A percentile compares a stretch with the other conserved stretches of the same genome.
Evolutionary conservation across 345 rosid genomes (phyloP).

Genomic region (Pistacia integerrima): DNA sequence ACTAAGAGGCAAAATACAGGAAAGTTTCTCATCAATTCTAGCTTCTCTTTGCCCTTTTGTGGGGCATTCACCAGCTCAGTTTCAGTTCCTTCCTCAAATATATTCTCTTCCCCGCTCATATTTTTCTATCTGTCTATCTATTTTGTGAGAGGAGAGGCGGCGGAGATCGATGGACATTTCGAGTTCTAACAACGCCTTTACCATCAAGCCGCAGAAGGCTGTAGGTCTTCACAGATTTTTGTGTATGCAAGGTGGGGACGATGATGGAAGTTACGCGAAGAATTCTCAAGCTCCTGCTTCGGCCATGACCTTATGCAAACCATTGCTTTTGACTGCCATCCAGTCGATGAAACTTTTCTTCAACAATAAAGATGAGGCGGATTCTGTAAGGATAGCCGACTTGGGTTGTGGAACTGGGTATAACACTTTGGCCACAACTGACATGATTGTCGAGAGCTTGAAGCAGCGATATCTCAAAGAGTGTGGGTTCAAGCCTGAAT

Average conservation of each 20-base stretch:
- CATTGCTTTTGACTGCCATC: slow-evolving; percentile 50
- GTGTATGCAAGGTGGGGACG: slow-evolving; percentile 67
- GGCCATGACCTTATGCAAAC: slow-evolving; percentile 52
- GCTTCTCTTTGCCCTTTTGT: slow-evolving; percentile 6
- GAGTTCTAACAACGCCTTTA: slow-evolving; percentile 3
- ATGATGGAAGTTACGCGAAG: slow-evolving; percentile 55
- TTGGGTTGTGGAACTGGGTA: slow-evolving; percentile 65
- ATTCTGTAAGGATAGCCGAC: slow-evolving; percentile 47
- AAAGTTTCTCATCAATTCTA: not conserved
- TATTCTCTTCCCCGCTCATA: not conserved
- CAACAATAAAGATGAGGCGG: slow-evolving; percentile 2
- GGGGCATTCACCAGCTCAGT: not conserved
- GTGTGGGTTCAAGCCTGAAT: slow-evolving; percentile 48
- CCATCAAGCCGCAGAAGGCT: not conserved
- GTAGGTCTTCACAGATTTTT: slow-evolving; percentile 46
- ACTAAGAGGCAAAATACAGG: not conserved
- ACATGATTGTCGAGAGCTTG: slow-evolving; percentile 47
- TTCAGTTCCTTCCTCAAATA: not conserved
- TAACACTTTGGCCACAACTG: slow-evolving; percentile 48
- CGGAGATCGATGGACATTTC: slow-evolving; percentile 28
- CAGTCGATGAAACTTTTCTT: slow-evolving; percentile 38
- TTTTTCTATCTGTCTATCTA: not conserved
- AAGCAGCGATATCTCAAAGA: slow-evolving; percentile 30
- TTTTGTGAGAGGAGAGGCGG: too few species aligned
- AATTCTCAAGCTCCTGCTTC: slow-evolving; percentile 55